phyloP scores from a whole-genome alignment of 116 monocot genomes.

The Phalaenopsis hybrid region DNA sequence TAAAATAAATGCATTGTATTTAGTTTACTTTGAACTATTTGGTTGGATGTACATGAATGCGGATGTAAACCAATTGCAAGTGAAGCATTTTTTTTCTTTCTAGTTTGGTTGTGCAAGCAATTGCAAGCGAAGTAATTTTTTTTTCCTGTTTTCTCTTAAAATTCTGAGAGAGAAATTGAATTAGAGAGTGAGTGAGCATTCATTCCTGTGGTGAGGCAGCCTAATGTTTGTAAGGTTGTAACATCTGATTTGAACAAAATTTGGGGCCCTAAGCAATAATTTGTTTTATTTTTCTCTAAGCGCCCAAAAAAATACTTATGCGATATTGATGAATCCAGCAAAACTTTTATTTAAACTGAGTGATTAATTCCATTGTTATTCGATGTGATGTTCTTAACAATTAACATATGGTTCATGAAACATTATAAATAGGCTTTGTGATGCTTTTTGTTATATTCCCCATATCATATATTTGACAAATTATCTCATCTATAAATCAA shows the following conservation, averaged over 20 bases:
- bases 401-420: constrained; percentile 3
- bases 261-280: too few species aligned
- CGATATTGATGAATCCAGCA: too few species aligned
- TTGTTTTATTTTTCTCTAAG: too few species aligned
- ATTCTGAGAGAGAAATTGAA: neutral
- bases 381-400: neutral
- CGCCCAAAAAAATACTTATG: too few species aligned
- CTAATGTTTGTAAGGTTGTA: neutral
- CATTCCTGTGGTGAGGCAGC: neutral
- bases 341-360: too few species aligned
- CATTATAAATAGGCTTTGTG: neutral
- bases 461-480: neutral
- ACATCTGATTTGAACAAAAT: too few species aligned
- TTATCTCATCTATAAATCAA: too few species aligned
- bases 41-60: neutral
- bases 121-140: too few species aligned
- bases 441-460: neutral
- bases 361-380: constrained; percentile 3
- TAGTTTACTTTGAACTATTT: neutral
- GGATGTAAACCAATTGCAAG: too few species aligned
- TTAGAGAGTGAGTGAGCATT: neutral
- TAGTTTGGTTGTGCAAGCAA: neutral
- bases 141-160: neutral
- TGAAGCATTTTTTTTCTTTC: neutral
- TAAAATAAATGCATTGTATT: neutral